A percentile compares a stretch with the other conserved stretches of the same genome.
Evolutionary conservation across 257 asterid genomes (phyloP).

Genomic region (Solanum dulcamara): DNA sequence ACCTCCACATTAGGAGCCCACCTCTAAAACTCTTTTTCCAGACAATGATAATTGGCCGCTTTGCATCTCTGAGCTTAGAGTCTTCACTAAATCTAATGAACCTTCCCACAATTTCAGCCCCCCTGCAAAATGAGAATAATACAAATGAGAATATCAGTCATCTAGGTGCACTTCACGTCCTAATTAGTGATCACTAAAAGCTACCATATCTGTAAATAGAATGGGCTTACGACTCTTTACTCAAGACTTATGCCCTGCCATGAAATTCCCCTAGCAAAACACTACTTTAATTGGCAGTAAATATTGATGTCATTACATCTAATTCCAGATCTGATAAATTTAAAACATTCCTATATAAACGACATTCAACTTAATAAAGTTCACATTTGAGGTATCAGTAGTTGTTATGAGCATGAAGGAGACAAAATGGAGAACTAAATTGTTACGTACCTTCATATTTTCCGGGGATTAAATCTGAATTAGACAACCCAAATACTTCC

Average conservation of each 20-base stretch:
- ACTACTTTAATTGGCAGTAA: not conserved
- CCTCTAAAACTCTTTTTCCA: conserved; percentile 88
- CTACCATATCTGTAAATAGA: not conserved
- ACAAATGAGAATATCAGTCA: not conserved
- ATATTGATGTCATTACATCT: not conserved
- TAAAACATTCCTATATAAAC: not conserved
- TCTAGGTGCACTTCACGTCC: not conserved
- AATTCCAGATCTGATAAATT: not conserved
- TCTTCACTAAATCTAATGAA: conserved; percentile 62
- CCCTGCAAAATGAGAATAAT: conserved; percentile 30
- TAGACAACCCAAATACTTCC: conserved; percentile 66
- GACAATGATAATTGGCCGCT: conserved; percentile 40
- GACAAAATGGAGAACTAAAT: not conserved
- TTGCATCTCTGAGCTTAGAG: conserved; percentile 49
- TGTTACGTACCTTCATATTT: conserved; percentile 74
- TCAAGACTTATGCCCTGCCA: not conserved
- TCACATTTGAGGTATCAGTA: not conserved
- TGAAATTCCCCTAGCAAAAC: not conserved
- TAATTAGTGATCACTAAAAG: not conserved
- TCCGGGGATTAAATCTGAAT: conserved; percentile 93
- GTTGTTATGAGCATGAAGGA: not conserved
- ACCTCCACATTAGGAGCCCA: conserved; percentile 48
- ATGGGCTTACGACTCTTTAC: not conserved
- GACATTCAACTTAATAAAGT: not conserved
- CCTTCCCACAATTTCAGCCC: conserved; percentile 98